These are phyloP conservation scores for Scalesia atractyloides DNA, from an alignment of 129 eudicot species.

Conservation along the genomic window DNA sequence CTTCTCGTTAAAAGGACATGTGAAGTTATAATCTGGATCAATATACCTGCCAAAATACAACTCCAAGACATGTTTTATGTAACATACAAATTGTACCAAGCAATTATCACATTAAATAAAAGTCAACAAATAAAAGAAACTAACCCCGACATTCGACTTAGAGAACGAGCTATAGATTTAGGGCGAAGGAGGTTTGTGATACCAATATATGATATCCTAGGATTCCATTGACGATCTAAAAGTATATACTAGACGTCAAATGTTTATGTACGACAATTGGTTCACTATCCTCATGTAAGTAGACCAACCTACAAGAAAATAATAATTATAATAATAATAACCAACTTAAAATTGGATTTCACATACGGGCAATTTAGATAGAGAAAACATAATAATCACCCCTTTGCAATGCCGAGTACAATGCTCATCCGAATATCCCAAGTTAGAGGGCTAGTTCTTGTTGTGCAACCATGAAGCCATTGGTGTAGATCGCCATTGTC, in stretches of 20 bases:
- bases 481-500: constrained; percentile 52
- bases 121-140: not conserved
- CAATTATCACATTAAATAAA: not conserved
- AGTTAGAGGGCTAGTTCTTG: constrained; percentile 41
- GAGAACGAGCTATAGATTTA: constrained; percentile 14
- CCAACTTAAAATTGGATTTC: not conserved
- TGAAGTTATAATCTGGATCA: constrained; percentile 46
- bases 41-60: constrained; percentile 33
- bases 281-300: constrained; percentile 56
- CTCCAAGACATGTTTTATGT: no score
- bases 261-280: constrained; percentile 39
- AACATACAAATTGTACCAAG: not conserved
- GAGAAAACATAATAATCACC: constrained; percentile 29
- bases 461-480: constrained; percentile 43
- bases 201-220: constrained; percentile 50
- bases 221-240: constrained; percentile 65
- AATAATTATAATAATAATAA: no score
- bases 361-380: not conserved
- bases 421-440: constrained; percentile 53
- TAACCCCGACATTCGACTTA: constrained; percentile 44
- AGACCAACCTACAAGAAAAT: constrained; percentile 41
- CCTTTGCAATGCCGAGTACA: constrained; percentile 47
- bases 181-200: constrained; percentile 31
- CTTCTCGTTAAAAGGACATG: constrained; percentile 32
- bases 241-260: constrained; percentile 53